A percentile compares a stretch with the other conserved stretches of the same genome.
phyloP scores from a whole-genome alignment of 176 grass and related monocot species.

The Metroxylon sagu region DNA sequence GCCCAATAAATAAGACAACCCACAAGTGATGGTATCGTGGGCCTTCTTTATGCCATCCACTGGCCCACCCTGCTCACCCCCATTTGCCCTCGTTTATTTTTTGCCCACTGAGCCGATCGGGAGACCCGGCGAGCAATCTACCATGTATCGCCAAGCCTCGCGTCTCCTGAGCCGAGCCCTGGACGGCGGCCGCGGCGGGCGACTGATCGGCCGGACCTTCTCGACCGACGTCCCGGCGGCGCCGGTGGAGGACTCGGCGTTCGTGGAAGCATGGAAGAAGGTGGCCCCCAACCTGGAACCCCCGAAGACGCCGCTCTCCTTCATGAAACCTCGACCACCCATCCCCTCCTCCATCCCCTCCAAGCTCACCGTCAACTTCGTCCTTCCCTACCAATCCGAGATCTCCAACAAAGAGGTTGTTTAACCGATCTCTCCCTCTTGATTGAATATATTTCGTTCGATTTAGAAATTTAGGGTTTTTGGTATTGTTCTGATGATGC shows the following conservation, averaged over 20 bases:
- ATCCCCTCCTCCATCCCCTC: slow-evolving; percentile 54
- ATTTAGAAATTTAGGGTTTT: too few species aligned
- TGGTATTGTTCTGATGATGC: too few species aligned
- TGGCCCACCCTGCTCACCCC: too few species aligned
- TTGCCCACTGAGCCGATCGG: too few species aligned
- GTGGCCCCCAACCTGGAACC: slow-evolving; percentile 54
- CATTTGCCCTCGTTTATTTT: too few species aligned
- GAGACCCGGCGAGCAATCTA: background rate
- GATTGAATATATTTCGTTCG: too few species aligned
- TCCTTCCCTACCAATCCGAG: slow-evolving; percentile 88
- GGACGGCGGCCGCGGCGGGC: slow-evolving; percentile 25
- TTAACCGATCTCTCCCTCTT: background rate
- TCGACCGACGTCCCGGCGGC: slow-evolving; percentile 40
- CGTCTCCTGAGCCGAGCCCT: slow-evolving; percentile 28
- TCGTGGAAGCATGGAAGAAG: slow-evolving; percentile 69
- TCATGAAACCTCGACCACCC: slow-evolving; percentile 74
- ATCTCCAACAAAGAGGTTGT: slow-evolving; percentile 85
- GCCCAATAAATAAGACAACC: too few species aligned
- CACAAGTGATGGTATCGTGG: too few species aligned
- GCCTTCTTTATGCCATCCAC: too few species aligned
- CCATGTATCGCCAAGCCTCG: slow-evolving; percentile 47
- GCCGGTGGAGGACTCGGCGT: slow-evolving; percentile 38
- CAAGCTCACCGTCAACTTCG: slow-evolving; percentile 88
- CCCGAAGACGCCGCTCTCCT: slow-evolving; percentile 50
- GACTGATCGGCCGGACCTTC: slow-evolving; percentile 17